Evolutionary conservation across 306 rosid genomes (phyloP), one percentile per base, ranked within the genome.

Genomic region (Inga oerstediana): DNA sequence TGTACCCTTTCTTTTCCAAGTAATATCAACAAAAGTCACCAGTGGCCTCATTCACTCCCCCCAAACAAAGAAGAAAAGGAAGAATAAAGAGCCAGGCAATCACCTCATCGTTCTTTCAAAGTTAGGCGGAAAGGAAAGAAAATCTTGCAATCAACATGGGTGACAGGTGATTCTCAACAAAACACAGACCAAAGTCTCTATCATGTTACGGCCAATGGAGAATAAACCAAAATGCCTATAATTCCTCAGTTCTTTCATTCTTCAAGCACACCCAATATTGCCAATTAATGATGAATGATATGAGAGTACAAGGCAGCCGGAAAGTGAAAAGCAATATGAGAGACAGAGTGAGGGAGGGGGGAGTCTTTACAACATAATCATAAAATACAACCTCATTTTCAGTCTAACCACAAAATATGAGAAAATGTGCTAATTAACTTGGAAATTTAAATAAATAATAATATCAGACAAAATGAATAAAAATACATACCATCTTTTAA

Each of bases 401-500:
- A 27, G 7, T 58, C 59, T 3, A 75, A 56, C 64, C 72, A 68
- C 75, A 75, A 59, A 69, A 43, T 22, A 79, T 17, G n/a, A 58
- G 58, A 62, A 82, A 84, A 41, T 76, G 44, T 41, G 66, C 72
- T 51, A 81, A 14, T 43, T 61, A n/a, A 65, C 10, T 52, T 68
- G 45, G 44, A 72, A 78, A 79, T 51, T 82, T 52, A 49, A 49
- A 69, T 58, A 65, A 76, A 27, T 49, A 64, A 73, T 58, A 58
- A 73, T 39, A 86, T 49, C 48, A 58, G 56, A 54, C 19, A 73
- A 78, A 69, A 4, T 17, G 78, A 74, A 68, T 65, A 80, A 46
- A 73, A 79, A 65, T 81, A 37, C 90, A 62, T 85, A 92, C 98
- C 97, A 35, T 94, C 98, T 83, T 91, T 92, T 37, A 94, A 79